A percentile compares a stretch with the other conserved stretches of the same genome.
These are phyloP conservation scores for Casuarina glauca DNA, from an alignment of 306 rosid species.

Conservation along the genomic window DNA sequence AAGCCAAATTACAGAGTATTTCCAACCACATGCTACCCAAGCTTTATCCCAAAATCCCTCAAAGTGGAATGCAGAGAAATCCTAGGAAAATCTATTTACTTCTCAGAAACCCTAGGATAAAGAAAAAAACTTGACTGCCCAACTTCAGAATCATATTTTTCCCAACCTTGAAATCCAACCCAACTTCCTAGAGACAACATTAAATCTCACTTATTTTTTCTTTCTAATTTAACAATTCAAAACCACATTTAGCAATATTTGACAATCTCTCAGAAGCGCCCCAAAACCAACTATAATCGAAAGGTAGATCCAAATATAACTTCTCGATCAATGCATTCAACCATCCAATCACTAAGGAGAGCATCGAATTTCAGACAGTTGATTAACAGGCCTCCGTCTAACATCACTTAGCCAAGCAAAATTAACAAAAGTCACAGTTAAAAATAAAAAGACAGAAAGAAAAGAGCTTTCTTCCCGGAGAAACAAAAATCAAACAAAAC, in stretches of 20 bases:
- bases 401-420: neutral
- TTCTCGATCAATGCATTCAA: constrained; percentile 1
- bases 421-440: neutral
- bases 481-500: neutral
- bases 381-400: neutral
- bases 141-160: neutral
- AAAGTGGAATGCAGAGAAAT: neutral
- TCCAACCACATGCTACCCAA: neutral
- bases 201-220: neutral
- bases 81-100: neutral
- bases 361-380: neutral
- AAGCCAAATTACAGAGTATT: neutral
- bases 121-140: neutral
- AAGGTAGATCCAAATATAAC: neutral
- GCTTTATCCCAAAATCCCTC: neutral
- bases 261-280: neutral
- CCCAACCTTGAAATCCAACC: neutral
- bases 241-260: neutral
- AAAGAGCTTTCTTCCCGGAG: neutral
- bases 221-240: neutral
- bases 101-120: neutral
- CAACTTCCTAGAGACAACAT: neutral
- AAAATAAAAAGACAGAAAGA: neutral
- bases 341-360: neutral
- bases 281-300: neutral